Percentiles rank a stretch among this genome's conserved stretches.
Evolutionary conservation across 345 rosid species (phyloP).

Genomic region (Adansonia digitata): DNA sequence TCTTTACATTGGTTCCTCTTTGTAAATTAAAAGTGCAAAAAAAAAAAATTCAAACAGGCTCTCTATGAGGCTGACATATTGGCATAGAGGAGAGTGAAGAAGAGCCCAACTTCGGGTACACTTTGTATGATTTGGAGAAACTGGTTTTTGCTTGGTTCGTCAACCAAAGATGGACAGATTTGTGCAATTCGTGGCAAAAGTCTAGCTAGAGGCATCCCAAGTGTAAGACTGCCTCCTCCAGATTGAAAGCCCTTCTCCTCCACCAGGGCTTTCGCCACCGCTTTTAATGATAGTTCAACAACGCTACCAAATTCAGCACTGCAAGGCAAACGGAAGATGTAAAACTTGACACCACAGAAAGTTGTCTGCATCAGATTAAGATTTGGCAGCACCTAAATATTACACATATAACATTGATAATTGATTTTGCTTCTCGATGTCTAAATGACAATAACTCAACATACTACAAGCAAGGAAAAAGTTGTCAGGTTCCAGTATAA

Average conservation of each 20-base stretch:
- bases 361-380: not conserved
- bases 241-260: slow-evolving; percentile 51
- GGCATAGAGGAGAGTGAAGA: slow-evolving; percentile 80
- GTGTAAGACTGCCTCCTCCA: slow-evolving; percentile 29
- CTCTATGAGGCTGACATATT: slow-evolving; percentile 45
- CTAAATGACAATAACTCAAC: not conserved
- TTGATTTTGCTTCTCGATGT: not conserved
- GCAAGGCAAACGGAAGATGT: slow-evolving; percentile 18
- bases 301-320: slow-evolving; percentile 69
- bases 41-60: slow-evolving; percentile 18
- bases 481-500: not conserved
- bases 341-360: not conserved
- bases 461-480: not conserved
- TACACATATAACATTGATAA: not conserved
- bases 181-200: slow-evolving; percentile 72
- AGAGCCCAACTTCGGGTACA: slow-evolving; percentile 68
- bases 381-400: not conserved
- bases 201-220: slow-evolving; percentile 70
- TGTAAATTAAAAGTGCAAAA: slow-evolving; percentile 16
- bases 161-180: slow-evolving; percentile 42
- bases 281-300: slow-evolving; percentile 57
- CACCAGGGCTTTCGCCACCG: slow-evolving; percentile 42
- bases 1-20: slow-evolving; percentile 9
- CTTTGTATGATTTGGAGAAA: slow-evolving; percentile 45
- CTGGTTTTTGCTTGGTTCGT: slow-evolving; percentile 58